These are phyloP conservation scores for Lipomyces sp. DNA, from an alignment of 805 yeast species.

Conservation along the genomic window DNA sequence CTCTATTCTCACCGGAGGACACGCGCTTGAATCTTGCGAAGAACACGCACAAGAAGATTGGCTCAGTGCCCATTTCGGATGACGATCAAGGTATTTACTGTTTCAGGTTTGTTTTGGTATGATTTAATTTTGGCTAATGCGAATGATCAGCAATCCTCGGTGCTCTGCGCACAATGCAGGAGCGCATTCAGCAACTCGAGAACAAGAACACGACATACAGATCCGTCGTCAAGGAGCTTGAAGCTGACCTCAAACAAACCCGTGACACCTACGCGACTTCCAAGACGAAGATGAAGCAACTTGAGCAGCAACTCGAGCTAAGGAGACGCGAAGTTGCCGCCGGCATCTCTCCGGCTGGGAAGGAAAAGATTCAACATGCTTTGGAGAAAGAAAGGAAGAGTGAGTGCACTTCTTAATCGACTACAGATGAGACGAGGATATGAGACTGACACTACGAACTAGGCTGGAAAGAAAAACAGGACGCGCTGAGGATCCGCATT, in stretches of 20 bases:
- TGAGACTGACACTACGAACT: neutral
- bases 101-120: neutral
- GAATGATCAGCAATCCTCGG: constrained; percentile 12
- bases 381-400: constrained; percentile 21
- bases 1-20: constrained; percentile 15
- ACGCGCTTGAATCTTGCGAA: neutral
- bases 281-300: neutral
- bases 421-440: no score
- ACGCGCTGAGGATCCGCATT: constrained; percentile 5
- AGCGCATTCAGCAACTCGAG: constrained; percentile 22
- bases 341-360: constrained; percentile 6
- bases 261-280: constrained; percentile 7
- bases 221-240: constrained; percentile 7
- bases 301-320: constrained; percentile 21
- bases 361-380: constrained; percentile 10
- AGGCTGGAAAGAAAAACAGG: constrained; percentile 18
- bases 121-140: neutral
- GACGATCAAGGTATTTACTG: constrained; percentile 18
- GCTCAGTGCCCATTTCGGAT: constrained; percentile 25
- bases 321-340: constrained; percentile 5
- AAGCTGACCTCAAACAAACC: constrained; percentile 3
- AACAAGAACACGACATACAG: constrained; percentile 14
- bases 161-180: constrained; percentile 24
- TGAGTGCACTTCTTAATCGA: neutral
- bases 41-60: constrained; percentile 12